phyloP scores from a whole-genome alignment of 768 basidiomycete genomes.

The Termitomyces titanicus region DNA sequence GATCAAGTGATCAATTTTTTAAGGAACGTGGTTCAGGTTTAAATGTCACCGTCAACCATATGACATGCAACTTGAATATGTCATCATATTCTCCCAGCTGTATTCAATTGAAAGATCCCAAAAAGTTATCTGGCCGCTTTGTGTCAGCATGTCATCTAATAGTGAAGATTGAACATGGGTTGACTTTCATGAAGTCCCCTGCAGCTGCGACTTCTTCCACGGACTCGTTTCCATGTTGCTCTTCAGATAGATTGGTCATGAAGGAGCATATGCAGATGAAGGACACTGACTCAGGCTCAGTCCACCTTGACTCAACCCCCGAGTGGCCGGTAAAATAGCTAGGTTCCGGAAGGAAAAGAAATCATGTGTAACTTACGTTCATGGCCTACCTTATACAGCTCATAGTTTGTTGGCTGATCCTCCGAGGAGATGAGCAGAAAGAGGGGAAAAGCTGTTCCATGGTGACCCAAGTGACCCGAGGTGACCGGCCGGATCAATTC shows the following conservation, averaged over 20 bases:
- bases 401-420: not conserved
- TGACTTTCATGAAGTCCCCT: too few species aligned
- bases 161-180: not conserved
- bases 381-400: not conserved
- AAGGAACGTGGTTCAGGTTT: not conserved
- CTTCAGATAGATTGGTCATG: not conserved
- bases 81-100: not conserved
- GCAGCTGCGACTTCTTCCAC: not conserved
- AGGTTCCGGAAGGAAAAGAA: not conserved
- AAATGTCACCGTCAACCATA: not conserved
- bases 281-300: not conserved
- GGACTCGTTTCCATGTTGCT: not conserved
- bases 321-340: not conserved
- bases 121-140: not conserved
- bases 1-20: not conserved
- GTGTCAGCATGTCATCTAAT: not conserved
- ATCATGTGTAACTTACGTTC: not conserved
- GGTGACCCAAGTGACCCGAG: constrained; percentile 1
- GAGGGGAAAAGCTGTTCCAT: not conserved
- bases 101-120: too few species aligned
- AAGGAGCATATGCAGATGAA: not conserved
- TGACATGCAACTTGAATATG: too few species aligned
- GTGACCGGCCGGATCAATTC: constrained; percentile 1
- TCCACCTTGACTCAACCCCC: not conserved
- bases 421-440: constrained; percentile 3